Percentiles rank a stretch among this genome's conserved stretches.
Evolutionary conservation across 164 flowering plant genomes (phyloP).

Genomic region (Paratinospora sagittata): DNA sequence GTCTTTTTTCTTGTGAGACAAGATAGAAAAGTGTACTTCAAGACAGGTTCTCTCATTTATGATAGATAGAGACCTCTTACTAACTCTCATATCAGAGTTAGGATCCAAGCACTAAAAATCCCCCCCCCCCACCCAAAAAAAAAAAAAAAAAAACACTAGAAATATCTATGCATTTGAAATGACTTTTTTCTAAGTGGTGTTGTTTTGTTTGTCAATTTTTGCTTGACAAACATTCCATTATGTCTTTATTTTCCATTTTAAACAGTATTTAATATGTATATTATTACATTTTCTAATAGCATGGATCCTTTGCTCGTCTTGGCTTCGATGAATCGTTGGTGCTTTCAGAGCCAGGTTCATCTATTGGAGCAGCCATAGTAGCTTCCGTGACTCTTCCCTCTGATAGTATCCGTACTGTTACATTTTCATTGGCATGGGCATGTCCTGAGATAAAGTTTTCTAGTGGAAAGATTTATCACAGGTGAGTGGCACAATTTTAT

Average conservation of each 20-base stretch:
- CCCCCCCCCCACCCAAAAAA: not conserved
- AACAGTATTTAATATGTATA: not conserved
- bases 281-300: conserved; percentile 38
- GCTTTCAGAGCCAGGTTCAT: conserved; percentile 67
- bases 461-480: conserved; percentile 60
- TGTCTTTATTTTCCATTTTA: no score
- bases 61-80: no score
- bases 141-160: not conserved
- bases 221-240: not conserved
- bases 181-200: not conserved
- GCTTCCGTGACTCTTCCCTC: conserved; percentile 64
- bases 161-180: not conserved
- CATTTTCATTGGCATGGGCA: conserved; percentile 84
- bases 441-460: conserved; percentile 71
- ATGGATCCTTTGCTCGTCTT: conserved; percentile 66
- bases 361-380: conserved; percentile 86
- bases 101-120: no score
- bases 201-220: no score
- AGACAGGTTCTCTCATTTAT: no score
- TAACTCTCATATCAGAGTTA: no score
- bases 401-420: conserved; percentile 42
- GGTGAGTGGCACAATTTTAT: conserved; percentile 30
- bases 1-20: no score
- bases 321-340: conserved; percentile 26
- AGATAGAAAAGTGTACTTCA: no score